phyloP scores from a whole-genome alignment of 768 basidiomycete genomes.

The Pluteus cervinus region DNA sequence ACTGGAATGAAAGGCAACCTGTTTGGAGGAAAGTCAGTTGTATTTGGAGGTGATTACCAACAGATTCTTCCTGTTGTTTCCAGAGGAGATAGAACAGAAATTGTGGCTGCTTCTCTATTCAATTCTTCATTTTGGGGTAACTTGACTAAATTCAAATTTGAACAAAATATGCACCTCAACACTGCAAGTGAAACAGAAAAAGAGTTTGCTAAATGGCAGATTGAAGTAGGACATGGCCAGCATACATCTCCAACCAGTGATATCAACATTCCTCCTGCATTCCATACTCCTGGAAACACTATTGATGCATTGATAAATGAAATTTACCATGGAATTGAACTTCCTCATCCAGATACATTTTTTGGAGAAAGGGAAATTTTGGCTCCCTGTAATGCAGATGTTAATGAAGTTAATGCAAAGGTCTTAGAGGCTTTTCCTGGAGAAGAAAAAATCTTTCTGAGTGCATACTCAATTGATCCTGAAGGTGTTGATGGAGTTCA shows the following conservation, averaged over 20 bases:
- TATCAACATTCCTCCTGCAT: slow-evolving; percentile 19
- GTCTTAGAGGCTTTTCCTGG: too few relatives aligned
- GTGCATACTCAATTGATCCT: too few relatives aligned
- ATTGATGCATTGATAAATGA: too few relatives aligned
- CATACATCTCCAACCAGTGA: slow-evolving; percentile 4
- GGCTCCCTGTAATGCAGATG: too few relatives aligned
- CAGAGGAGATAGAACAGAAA: slow-evolving; percentile 27
- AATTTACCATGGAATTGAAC: too few relatives aligned
- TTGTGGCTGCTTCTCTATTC: slow-evolving; percentile 27
- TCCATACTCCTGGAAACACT: too few relatives aligned
- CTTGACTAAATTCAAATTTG: slow-evolving; percentile 23
- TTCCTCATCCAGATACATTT: too few relatives aligned
- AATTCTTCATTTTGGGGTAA: slow-evolving; percentile 30
- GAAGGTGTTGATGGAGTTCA: too few relatives aligned
- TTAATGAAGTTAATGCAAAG: too few relatives aligned
- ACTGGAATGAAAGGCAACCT: too few relatives aligned
- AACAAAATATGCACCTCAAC: slow-evolving; percentile 31
- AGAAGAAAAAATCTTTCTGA: too few relatives aligned
- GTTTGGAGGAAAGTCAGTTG: slow-evolving; percentile 35
- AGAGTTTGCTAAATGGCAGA: slow-evolving; percentile 23
- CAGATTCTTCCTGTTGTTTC: slow-evolving; percentile 39
- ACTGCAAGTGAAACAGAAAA: slow-evolving; percentile 15
- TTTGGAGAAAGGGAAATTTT: too few relatives aligned
- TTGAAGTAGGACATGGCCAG: slow-evolving; percentile 10
- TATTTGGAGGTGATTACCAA: slow-evolving; percentile 42